Base-by-base conservation (phyloP, 352 stramenopile genomes). In the Globisporangium paddicum region DNA sequence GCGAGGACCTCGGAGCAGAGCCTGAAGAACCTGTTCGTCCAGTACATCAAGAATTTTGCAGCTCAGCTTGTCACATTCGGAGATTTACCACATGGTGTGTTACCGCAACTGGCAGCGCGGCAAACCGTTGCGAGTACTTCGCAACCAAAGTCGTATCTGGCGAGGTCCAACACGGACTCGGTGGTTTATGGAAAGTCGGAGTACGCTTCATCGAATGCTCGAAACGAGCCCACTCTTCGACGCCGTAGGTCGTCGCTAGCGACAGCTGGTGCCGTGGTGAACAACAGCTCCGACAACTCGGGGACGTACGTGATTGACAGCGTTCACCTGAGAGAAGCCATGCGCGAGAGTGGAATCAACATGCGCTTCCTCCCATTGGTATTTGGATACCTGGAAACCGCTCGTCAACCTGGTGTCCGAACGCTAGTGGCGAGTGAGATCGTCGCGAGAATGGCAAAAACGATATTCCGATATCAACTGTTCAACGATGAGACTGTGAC, bases 291-390 rank as follows among this genome's bases (percentile, higher is more conserved):
- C 16, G 61, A 70, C 21, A 70, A 65, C 46, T 40, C 57, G 2
- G 72, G 68, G 13, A 84, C 80, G n/a, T 94, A 93, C 46, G 68
- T 90, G 16, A 83, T 90, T 23, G 79, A 91, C 42, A 71, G 67
- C 10, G 40, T 83, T 19, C 79, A 94, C 64, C 50, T 94, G 11
- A 69, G 81, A 19, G 71, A 73, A n/a, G 62, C 71, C 10, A 73
- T 94, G 67, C 71, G 73, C 35, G 68, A 85, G 42, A 64, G 73
- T 11, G 85, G 85, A 10, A 70, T 94, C 21, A 88, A 86, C 55
- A 69, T 89, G 60, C 69, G 75, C 6, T 82, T 93, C 16, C 62
- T 94, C 10, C 85, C 85, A n/a, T 50, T 91, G 3, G 71, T 86
- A 1, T 92, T 90, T 38, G 71, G 67, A 1, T 71, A 72, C 37